Percentiles rank a stretch among this genome's conserved stretches.
Conservation (phyloP, 805 yeast genomes). For the Candida orba region DNA sequence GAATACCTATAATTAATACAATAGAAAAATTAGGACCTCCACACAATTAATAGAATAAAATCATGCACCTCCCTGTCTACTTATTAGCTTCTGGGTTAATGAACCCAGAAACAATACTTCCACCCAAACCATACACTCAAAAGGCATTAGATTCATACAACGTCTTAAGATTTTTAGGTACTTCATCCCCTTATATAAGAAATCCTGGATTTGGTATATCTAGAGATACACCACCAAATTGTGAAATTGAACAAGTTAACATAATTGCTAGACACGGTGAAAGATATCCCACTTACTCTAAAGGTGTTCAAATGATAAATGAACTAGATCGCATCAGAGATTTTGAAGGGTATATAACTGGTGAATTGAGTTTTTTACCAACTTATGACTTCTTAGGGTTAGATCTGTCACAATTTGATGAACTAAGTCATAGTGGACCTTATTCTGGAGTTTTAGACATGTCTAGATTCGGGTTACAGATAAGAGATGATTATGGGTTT, state of each 20-base stretch:
- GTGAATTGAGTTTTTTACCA: slow-evolving; percentile 23
- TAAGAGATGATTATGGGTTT: slow-evolving; percentile 42
- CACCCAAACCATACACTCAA: slow-evolving; percentile 23
- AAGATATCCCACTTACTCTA: slow-evolving; percentile 36
- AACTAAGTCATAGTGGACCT: slow-evolving; percentile 43
- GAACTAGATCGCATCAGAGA: slow-evolving; percentile 30
- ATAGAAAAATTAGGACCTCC: no score
- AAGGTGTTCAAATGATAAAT: slow-evolving; percentile 14
- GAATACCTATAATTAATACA: no score
- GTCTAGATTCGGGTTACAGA: slow-evolving; percentile 39
- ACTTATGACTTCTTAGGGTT: slow-evolving; percentile 39
- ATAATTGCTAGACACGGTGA: slow-evolving; percentile 52
- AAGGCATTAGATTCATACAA: slow-evolving; percentile 37
- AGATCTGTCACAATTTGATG: slow-evolving; percentile 35
- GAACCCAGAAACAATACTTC: no score
- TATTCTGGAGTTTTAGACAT: slow-evolving; percentile 49
- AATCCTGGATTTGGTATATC: slow-evolving; percentile 46
- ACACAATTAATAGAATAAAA: no score
- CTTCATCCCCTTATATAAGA: slow-evolving; percentile 47
- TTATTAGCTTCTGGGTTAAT: no score
- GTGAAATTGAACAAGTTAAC: slow-evolving; percentile 48
- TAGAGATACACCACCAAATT: slow-evolving; percentile 42
- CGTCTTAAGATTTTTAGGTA: slow-evolving; percentile 39
- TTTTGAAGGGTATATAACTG: slow-evolving; percentile 16
- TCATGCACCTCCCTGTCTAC: no score